Evolutionary conservation across 208 protist species (phyloP), one percentile per base, ranked within the genome.

Genomic region (Trypanosoma avium): DNA sequence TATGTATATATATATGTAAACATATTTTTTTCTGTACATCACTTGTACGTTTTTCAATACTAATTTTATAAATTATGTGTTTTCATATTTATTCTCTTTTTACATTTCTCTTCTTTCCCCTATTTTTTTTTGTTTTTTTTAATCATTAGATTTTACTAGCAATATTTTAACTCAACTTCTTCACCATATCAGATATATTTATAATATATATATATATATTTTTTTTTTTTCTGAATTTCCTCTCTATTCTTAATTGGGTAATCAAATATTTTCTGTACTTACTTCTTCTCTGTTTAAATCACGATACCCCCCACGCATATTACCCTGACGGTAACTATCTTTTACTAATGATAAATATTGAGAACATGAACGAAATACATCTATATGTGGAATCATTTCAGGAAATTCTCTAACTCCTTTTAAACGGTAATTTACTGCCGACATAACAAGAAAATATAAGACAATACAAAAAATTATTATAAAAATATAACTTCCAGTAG

Each of bases 301-400:
- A 21, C 38, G 46, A 38, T 75, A 75, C 12, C 54, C 70, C 21
- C 61, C 55, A 30, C 61, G 70, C 24, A 27, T 38, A 22, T 57
- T 52, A 2, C 66, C 52, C 24, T 60, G 0, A 1, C 52, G 0
- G 8, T 62, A 45, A 33, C 42, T 53, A 26, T 48, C 43, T 12
- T 54, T 55, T 33, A 63, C 32, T 26, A 62, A 49, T 29, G 46
- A 50, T 24, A 61, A 48, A 26, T 57, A 67, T 26, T 54, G 61
- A 17, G 26, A 43, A 26, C 75, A 78, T 7, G 70, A 63, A 3
- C 59, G 62, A 21, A 91, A 74, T 10, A 53, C 19, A 38, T 78
- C 66, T 19, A 79, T 68, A 49, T 85, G 82, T 5, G 89, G 89
- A 19, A 95, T 45, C 59, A 90, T 90, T 6, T 89, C 79, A 33